Percentiles rank a stretch among this genome's conserved stretches.
Evolutionary conservation across 169 alveolate species (phyloP).

Genomic region (Amoebophrya sp.): DNA sequence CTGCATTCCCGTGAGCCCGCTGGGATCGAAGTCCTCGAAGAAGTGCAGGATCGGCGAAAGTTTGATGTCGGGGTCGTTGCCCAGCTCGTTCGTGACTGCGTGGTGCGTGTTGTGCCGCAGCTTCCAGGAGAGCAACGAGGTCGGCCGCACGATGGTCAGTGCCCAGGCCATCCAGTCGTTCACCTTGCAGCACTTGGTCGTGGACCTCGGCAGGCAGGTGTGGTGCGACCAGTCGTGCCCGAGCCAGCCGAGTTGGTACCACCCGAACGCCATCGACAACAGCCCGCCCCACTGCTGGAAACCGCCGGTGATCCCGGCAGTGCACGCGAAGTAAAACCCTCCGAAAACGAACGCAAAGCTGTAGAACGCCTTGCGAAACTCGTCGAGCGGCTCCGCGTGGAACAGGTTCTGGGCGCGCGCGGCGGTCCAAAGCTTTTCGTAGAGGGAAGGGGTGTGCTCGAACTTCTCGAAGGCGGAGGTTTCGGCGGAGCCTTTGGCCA

Average conservation of each 20-base stretch:
- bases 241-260: conserved; percentile 17
- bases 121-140: conserved; percentile 6
- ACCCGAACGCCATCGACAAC: conserved; percentile 5
- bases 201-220: background rate
- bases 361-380: background rate
- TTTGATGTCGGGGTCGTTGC: conserved; percentile 7
- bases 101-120: conserved; percentile 17
- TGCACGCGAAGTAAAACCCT: background rate
- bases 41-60: conserved; percentile 2
- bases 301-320: background rate
- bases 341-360: background rate
- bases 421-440: background rate
- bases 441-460: background rate
- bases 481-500: background rate
- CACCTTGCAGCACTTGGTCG: background rate
- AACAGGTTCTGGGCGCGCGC: background rate
- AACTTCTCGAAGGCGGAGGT: background rate
- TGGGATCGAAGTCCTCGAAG: background rate
- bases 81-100: background rate
- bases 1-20: background rate
- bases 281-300: background rate
- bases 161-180: conserved; percentile 8
- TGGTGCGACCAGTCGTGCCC: conserved; percentile 23
- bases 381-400: background rate
- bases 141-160: background rate